These are phyloP conservation scores for Candida tetrigidarum DNA, from an alignment of 1,139 yeast species.

Conservation along the genomic window DNA sequence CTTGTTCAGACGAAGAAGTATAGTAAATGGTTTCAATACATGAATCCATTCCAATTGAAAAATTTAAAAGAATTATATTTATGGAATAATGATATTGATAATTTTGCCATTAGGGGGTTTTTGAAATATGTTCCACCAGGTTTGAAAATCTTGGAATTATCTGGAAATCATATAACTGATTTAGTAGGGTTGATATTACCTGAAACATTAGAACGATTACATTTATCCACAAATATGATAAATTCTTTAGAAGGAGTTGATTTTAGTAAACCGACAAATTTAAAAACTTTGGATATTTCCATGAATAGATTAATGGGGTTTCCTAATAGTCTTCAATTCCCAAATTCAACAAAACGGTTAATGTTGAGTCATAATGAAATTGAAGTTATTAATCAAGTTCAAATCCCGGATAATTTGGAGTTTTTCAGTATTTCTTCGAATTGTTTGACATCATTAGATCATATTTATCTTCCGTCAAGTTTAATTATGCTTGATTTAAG, in stretches of 20 bases:
- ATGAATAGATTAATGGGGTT: conserved; percentile 9
- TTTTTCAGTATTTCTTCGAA: conserved; percentile 23
- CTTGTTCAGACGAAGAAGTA: conserved; percentile 17
- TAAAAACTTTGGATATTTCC: conserved; percentile 12
- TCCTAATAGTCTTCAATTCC: conserved; percentile 21
- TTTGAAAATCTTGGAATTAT: conserved; percentile 22
- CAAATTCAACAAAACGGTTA: conserved; percentile 19
- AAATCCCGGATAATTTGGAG: conserved; percentile 21
- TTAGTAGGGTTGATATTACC: conserved; percentile 21
- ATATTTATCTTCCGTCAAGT: conserved; percentile 19
- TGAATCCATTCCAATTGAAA: conserved; percentile 18
- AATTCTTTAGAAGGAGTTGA: conserved; percentile 21
- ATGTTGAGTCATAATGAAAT: conserved; percentile 24
- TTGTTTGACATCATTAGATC: conserved; percentile 16
- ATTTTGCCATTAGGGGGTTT: conserved; percentile 14
- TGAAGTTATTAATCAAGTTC: conserved; percentile 13
- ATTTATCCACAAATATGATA: conserved; percentile 24
- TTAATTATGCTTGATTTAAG: conserved; percentile 22
- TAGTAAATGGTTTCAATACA: conserved; percentile 5
- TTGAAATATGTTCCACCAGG: conserved; percentile 13
- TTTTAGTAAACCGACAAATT: conserved; percentile 18
- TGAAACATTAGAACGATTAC: conserved; percentile 18
- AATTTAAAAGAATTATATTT: conserved; percentile 23
- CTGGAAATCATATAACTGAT: conserved; percentile 23
- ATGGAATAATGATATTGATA: conserved; percentile 23